These are phyloP conservation scores for Sarcocystis neurona DNA, from an alignment of 169 alveolate species.

Conservation along the genomic window DNA sequence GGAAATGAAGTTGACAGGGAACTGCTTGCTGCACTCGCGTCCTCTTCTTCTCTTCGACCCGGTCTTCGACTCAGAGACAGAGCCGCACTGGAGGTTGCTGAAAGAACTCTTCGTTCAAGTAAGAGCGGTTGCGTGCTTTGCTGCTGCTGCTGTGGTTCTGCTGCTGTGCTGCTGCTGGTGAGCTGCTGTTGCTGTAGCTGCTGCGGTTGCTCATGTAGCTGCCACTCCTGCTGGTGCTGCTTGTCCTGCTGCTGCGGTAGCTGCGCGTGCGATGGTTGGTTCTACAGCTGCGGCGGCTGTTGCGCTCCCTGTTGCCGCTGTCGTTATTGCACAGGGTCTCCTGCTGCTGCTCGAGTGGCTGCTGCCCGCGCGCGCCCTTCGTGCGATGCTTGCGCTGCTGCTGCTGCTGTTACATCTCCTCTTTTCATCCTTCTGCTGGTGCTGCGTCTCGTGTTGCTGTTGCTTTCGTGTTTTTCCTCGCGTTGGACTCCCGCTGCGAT, in stretches of 20 bases:
- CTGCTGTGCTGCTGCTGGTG: neutral
- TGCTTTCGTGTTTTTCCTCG: neutral
- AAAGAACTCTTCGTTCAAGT: constrained; percentile 76
- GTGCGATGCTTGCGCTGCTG: neutral
- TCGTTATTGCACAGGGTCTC: too few relatives aligned
- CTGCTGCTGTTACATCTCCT: neutral
- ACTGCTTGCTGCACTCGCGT: constrained; percentile 90
- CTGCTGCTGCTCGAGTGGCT: too few relatives aligned
- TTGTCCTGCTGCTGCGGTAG: neutral
- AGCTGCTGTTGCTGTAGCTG: neutral
- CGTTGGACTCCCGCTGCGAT: too few relatives aligned
- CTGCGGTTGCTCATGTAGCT: neutral
- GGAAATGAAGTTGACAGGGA: constrained; percentile 93
- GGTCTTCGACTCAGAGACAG: constrained; percentile 43
- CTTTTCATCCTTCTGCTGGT: neutral
- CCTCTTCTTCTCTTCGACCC: constrained; percentile 80
- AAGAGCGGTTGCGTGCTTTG: neutral
- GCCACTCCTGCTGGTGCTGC: neutral
- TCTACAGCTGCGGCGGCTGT: too few relatives aligned
- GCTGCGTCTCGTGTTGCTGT: neutral
- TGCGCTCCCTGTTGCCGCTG: too few relatives aligned
- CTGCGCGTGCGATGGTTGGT: too few relatives aligned
- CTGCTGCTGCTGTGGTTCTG: neutral
- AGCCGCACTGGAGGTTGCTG: constrained; percentile 65
- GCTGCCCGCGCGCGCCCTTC: too few relatives aligned